Conservation (phyloP, 768 basidiomycete genomes). For the Pleurotus djamor region DNA sequence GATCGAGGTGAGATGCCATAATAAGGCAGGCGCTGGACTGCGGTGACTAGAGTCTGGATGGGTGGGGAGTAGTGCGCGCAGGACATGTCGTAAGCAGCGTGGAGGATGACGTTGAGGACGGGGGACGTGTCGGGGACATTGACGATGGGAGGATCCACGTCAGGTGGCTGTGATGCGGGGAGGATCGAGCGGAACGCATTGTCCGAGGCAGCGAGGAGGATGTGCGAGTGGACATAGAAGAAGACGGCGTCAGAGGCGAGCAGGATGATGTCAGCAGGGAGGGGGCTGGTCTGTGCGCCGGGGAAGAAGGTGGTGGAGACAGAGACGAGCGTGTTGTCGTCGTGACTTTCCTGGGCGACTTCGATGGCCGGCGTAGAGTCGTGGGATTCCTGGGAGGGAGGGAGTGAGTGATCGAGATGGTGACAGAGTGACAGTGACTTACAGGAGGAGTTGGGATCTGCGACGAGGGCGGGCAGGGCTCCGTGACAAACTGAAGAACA, state of each 20-base stretch:
- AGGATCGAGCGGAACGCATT: slow-evolving; percentile 66
- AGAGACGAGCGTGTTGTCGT: slow-evolving; percentile 52
- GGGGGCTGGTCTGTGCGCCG: slow-evolving; percentile 52
- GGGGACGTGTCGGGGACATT: slow-evolving; percentile 57
- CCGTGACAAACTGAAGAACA: slow-evolving; percentile 58
- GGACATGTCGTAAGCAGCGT: slow-evolving; percentile 69
- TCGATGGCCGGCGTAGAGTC: slow-evolving; percentile 42
- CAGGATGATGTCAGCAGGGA: slow-evolving; percentile 63
- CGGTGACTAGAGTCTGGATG: slow-evolving; percentile 52
- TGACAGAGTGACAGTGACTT: slow-evolving; percentile 15
- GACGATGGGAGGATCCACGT: slow-evolving; percentile 45
- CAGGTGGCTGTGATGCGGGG: slow-evolving; percentile 28
- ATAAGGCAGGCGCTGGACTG: slow-evolving; percentile 51
- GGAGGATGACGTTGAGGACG: slow-evolving; percentile 71
- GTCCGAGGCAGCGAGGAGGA: slow-evolving; percentile 56
- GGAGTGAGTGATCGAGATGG: slow-evolving; percentile 2
- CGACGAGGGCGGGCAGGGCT: slow-evolving; percentile 19
- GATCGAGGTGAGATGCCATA: slow-evolving; percentile 61
- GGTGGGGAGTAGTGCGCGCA: slow-evolving; percentile 74
- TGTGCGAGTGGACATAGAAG: slow-evolving; percentile 73
- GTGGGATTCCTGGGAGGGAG: slow-evolving; percentile 35
- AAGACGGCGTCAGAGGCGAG: slow-evolving; percentile 77
- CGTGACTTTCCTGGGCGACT: slow-evolving; percentile 17
- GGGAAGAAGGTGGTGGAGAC: slow-evolving; percentile 85
- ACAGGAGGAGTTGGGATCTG: slow-evolving; percentile 70